Evolutionary conservation across 306 rosid species (phyloP).

Genomic region (Astragalus glycyphyllos): DNA sequence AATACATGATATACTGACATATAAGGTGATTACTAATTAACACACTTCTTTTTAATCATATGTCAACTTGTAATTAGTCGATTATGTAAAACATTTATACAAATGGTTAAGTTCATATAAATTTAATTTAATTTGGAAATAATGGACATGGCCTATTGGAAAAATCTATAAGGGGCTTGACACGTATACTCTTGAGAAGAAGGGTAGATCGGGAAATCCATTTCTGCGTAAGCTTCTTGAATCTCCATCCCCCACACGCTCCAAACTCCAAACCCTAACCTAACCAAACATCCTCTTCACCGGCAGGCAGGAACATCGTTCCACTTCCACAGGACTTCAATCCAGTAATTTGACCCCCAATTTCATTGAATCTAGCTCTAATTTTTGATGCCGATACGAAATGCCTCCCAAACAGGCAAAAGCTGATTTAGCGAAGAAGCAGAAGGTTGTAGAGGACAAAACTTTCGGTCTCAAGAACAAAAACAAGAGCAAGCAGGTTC

Average conservation of each 20-base stretch:
- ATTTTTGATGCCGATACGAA: slow-evolving; percentile 50
- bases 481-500: slow-evolving; percentile 87
- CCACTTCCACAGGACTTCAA: too few relatives aligned
- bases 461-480: slow-evolving; percentile 96
- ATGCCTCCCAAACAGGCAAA: slow-evolving; percentile 95
- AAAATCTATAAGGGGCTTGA: background rate
- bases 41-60: too few relatives aligned
- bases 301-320: background rate
- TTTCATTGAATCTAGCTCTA: background rate
- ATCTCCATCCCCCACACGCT: background rate
- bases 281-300: slow-evolving; percentile 2
- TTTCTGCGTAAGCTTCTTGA: slow-evolving; percentile 34
- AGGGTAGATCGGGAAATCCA: slow-evolving; percentile 46
- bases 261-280: slow-evolving; percentile 43
- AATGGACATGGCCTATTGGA: background rate
- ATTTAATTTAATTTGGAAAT: background rate
- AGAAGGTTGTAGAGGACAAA: slow-evolving; percentile 94
- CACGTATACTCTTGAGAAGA: background rate
- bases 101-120: too few relatives aligned
- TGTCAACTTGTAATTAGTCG: too few relatives aligned
- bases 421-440: slow-evolving; percentile 90
- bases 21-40: too few relatives aligned
- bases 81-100: too few relatives aligned
- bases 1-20: too few relatives aligned
- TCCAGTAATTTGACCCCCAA: too few relatives aligned